Percentiles rank a stretch among this genome's conserved stretches.
phyloP scores from a whole-genome alignment of 208 protist genomes.

The Trypanosoma mega region DNA sequence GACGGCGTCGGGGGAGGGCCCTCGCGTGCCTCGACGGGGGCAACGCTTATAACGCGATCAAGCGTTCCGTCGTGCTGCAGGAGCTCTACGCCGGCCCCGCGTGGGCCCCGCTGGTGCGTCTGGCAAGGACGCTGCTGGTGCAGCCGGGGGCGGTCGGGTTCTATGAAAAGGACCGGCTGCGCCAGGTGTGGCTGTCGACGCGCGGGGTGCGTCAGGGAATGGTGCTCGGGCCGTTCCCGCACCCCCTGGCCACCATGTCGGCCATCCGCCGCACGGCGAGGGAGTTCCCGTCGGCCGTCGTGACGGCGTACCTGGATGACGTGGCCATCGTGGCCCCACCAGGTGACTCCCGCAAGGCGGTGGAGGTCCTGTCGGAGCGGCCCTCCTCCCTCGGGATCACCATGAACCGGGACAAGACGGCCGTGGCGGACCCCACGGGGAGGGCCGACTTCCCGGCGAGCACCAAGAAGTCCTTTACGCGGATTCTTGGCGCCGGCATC shows the following conservation, averaged over 20 bases:
- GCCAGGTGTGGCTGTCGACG: slow-evolving; percentile 15
- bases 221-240: slow-evolving; percentile 34
- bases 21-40: slow-evolving; percentile 31
- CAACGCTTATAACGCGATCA: slow-evolving; percentile 38
- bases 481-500: slow-evolving; percentile 30
- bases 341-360: background rate
- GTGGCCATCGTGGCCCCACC: slow-evolving; percentile 22
- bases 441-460: background rate
- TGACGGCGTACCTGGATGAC: slow-evolving; percentile 39
- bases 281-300: slow-evolving; percentile 1
- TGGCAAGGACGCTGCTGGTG: slow-evolving; percentile 20
- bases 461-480: slow-evolving; percentile 4
- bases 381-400: slow-evolving; percentile 20
- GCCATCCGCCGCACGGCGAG: slow-evolving; percentile 3
- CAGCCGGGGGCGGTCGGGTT: slow-evolving; percentile 13
- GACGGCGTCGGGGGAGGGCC: too few species aligned
- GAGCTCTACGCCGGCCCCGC: background rate
- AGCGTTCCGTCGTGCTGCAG: background rate
- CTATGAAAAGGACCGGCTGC: slow-evolving; percentile 24
- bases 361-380: slow-evolving; percentile 9
- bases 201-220: slow-evolving; percentile 36
- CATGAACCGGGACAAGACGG: slow-evolving; percentile 31
- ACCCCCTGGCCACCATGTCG: slow-evolving; percentile 17
- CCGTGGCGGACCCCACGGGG: background rate
- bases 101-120: slow-evolving; percentile 15